Conservation (phyloP, 176 grass and related monocot species). For the Eleusine coracana region DNA sequence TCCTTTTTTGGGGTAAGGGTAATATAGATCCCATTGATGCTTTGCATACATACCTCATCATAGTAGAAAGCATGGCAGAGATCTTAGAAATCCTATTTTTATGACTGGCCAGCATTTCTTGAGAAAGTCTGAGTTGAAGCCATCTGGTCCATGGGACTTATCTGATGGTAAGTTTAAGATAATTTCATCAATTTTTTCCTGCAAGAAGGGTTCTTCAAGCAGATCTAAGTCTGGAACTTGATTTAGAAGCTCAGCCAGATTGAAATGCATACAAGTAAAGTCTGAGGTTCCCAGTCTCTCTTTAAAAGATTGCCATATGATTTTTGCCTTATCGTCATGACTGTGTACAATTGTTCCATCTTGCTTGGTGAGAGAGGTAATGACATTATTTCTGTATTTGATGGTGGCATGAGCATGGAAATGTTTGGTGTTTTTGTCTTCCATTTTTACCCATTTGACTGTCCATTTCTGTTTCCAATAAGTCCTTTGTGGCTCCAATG, state of each 20-base stretch:
- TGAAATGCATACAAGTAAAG: not conserved
- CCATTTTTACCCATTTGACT: not conserved
- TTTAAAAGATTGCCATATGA: not conserved
- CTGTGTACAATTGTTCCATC: accelerated
- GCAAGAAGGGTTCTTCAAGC: not conserved
- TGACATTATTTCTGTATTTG: not conserved
- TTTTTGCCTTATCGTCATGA: not conserved
- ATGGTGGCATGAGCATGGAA: not conserved
- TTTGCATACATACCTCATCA: no score
- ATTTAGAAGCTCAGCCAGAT: not conserved
- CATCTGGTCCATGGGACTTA: not conserved
- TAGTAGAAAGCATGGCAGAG: no score
- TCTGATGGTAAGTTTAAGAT: not conserved
- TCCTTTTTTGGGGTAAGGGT: no score
- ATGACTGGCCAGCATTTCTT: not conserved
- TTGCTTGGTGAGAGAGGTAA: not conserved
- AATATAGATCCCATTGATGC: no score
- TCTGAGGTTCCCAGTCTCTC: not conserved
- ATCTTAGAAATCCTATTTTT: no score
- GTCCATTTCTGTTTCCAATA: not conserved
- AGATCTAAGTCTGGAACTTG: not conserved
- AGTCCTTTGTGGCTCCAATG: accelerated
- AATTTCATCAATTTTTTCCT: not conserved
- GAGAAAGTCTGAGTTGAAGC: not conserved
- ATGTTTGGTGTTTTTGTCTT: not conserved